Evolutionary conservation across 176 grass and related monocot species (phyloP).

Genomic region (Eragrostis nindensis): DNA sequence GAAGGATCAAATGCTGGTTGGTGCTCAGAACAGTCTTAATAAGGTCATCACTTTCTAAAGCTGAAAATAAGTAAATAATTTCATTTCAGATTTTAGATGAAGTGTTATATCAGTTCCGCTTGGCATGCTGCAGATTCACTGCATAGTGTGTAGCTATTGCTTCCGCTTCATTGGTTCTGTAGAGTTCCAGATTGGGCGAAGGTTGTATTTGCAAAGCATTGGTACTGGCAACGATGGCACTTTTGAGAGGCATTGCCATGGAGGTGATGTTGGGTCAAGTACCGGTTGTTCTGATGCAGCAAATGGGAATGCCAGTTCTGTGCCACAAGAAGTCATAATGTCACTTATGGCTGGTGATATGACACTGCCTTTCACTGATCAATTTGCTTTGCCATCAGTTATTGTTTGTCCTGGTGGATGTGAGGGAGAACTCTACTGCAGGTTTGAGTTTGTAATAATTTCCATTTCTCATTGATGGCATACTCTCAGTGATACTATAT

Average conservation of each 20-base stretch:
- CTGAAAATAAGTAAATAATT: background rate
- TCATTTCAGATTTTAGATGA: background rate
- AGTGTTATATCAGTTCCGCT: conserved; percentile 22
- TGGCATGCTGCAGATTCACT: conserved; percentile 74
- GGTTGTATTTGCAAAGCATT: conserved; percentile 75
- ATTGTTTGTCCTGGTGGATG: conserved; percentile 78
- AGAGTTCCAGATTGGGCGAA: conserved; percentile 93
- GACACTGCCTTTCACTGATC: conserved; percentile 64
- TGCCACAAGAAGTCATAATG: conserved; percentile 68
- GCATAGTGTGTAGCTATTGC: conserved; percentile 85
- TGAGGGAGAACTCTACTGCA: conserved; percentile 95
- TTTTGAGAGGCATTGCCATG: conserved; percentile 40
- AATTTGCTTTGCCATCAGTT: conserved; percentile 72
- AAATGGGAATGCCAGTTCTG: conserved; percentile 53
- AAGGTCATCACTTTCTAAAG: conserved; percentile 53
- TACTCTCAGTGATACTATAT: conserved; percentile 4
- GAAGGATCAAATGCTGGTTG: conserved; percentile 84
- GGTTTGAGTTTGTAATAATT: conserved; percentile 56
- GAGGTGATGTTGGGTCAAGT: conserved; percentile 46
- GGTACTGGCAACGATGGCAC: conserved; percentile 47
- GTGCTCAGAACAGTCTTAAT: conserved; percentile 86
- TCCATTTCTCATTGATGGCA: background rate
- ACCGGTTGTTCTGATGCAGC: conserved; percentile 42
- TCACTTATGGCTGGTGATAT: conserved; percentile 70
- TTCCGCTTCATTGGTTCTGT: conserved; percentile 93